Conservation (phyloP, 768 basidiomycete genomes). For the Calocybe cyanea region DNA sequence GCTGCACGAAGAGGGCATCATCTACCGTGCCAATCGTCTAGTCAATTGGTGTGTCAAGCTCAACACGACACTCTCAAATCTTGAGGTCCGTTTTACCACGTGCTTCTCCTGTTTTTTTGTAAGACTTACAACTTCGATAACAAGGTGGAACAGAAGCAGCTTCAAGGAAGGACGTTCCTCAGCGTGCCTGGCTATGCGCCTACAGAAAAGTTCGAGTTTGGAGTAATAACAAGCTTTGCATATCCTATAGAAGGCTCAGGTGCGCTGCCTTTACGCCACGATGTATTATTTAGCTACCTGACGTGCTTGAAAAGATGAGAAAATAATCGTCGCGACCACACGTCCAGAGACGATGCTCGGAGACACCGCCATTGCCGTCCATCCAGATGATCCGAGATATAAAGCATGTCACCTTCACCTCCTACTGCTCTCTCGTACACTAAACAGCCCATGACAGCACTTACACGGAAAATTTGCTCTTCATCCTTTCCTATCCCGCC, state of each 20-base stretch:
- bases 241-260: slow-evolving; percentile 87
- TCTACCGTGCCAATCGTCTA: slow-evolving; percentile 94
- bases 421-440: background rate
- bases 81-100: slow-evolving; percentile 64
- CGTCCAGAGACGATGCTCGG: slow-evolving; percentile 99
- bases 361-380: slow-evolving; percentile 95
- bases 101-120: background rate
- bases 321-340: slow-evolving; percentile 91
- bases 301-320: slow-evolving; percentile 61
- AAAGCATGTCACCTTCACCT: slow-evolving; percentile 38
- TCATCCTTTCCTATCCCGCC: slow-evolving; percentile 87
- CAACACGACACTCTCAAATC: slow-evolving; percentile 96
- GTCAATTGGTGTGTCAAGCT: slow-evolving; percentile 98
- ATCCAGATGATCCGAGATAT: slow-evolving; percentile 90
- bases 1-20: slow-evolving; percentile 84
- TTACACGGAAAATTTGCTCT: slow-evolving; percentile 89
- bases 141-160: slow-evolving; percentile 89
- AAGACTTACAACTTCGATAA: background rate
- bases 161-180: slow-evolving; percentile 80
- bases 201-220: slow-evolving; percentile 97
- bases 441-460: slow-evolving; percentile 43
- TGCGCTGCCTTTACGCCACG: slow-evolving; percentile 24
- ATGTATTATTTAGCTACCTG: background rate
- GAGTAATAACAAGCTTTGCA: slow-evolving; percentile 93
- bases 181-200: slow-evolving; percentile 91